Percentiles rank a stretch among this genome's conserved stretches.
phyloP scores from a whole-genome alignment of 1,139 yeast species.

The Scheffersomyces lignicola region DNA sequence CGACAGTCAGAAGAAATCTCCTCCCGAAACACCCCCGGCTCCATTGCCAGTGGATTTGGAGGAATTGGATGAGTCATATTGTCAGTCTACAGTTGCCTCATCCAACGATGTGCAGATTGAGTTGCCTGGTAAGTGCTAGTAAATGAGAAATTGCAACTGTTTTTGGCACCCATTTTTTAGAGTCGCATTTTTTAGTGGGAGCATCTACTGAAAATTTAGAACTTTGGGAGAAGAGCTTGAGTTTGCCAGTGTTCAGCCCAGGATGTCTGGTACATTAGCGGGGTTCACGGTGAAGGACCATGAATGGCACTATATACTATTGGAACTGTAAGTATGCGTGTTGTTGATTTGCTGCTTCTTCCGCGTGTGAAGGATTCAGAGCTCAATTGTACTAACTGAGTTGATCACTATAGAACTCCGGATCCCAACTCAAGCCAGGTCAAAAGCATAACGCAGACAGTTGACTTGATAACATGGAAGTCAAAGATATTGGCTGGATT shows the following conservation, averaged over 20 bases:
- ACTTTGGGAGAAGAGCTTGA: no score
- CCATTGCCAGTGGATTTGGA: not conserved
- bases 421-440: constrained; percentile 1
- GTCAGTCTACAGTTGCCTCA: constrained; percentile 3
- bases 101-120: constrained; percentile 4
- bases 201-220: no score
- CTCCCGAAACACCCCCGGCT: not conserved
- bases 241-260: no score
- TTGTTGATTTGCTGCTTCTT: constrained; percentile 1
- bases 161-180: no score
- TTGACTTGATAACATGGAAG: constrained; percentile 34
- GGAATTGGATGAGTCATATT: not conserved
- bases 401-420: constrained; percentile 5
- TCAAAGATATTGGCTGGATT: constrained; percentile 26
- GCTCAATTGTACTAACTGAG: constrained; percentile 14
- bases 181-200: no score
- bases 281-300: constrained; percentile 1
- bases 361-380: no score
- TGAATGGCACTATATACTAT: constrained; percentile 4
- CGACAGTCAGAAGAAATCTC: not conserved
- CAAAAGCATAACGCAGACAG: constrained; percentile 6
- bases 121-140: constrained; percentile 3
- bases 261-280: no score
- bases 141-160: no score
- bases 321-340: constrained; percentile 1